Base-by-base conservation (phyloP, 768 basidiomycete genomes). In the Hypholoma fasciculare region DNA sequence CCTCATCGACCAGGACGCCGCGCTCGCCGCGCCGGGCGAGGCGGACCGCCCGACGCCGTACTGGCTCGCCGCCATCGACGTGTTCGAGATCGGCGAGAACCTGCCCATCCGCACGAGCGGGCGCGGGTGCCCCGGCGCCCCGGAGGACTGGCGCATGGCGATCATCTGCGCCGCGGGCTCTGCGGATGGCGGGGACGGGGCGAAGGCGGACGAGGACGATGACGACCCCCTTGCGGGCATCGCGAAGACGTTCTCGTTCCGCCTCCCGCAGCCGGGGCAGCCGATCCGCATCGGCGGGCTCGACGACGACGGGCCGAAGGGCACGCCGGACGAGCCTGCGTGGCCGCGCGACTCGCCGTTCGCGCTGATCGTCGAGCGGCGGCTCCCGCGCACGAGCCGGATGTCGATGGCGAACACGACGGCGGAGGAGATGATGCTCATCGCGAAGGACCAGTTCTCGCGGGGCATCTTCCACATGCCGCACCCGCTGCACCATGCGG, bases 391-490 rank as follows among this genome's bases (percentile, higher is more conserved):
- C 17, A 80, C 82, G 14, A 71, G 75, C 9, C 76, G 83, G 49
- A 78, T 83, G 72, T 71, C 77, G 9, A 69, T 86, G 8, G 63
- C 71, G 16, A 67, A 66, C 4, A 73, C 77, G 3, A 68, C 72
- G 13, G 74, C 83, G 6, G 69, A 82, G 67, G 85, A 86, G 44
- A 68, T 89, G 42, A 72, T 88, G 70, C 68, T 78, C 14, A 74
- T 86, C 34, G 86, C 88, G 7, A 83, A 85, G 74, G 88, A 88
- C 68, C 87, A 88, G 60, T 87, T 88, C 66, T 81, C 81, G 5
- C 75, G 86, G 19, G 88, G 86, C 6, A 87, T 88, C 56, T 83
- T 89, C 66, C 83, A 87, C 67, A 87, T 88, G 87, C 88, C 87
- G 1, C 85, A 84, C 62, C 76, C 74, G 20, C 62, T 60, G 44